A percentile compares a stretch with the other conserved stretches of the same genome.
Evolutionary conservation across 2,329 filamentous ascomycete species (phyloP).

Genomic region (Phyllosticta paracitricarpa): DNA sequence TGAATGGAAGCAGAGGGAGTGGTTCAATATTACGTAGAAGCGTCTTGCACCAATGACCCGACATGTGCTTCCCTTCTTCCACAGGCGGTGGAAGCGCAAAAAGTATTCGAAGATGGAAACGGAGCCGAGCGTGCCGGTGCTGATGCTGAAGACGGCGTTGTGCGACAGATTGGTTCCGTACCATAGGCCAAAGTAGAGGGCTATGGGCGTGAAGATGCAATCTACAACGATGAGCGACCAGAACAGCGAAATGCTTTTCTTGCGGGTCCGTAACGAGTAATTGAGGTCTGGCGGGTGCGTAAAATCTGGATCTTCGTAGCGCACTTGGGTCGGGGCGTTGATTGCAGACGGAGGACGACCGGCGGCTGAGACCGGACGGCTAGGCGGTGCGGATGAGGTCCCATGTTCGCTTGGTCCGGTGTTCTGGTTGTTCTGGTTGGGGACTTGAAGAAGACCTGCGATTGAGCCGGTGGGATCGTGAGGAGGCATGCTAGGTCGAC

Average conservation of each 20-base stretch:
- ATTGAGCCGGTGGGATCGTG: conserved; percentile 6
- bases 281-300: conserved; percentile 42
- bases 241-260: conserved; percentile 47
- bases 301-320: conserved; percentile 31
- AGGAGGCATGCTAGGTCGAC: conserved; percentile 1
- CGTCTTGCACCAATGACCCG: conserved; percentile 40
- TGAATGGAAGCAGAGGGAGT: not conserved
- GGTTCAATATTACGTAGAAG: conserved; percentile 23
- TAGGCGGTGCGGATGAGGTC: not conserved
- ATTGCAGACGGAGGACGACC: conserved; percentile 21
- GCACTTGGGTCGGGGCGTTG: conserved; percentile 32
- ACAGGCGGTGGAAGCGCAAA: conserved; percentile 39
- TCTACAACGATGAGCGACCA: conserved; percentile 51
- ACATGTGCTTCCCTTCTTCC: conserved; percentile 42
- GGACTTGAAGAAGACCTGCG: conserved; percentile 1
- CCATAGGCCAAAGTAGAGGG: conserved; percentile 52
- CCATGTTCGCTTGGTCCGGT: not conserved
- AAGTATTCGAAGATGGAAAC: conserved; percentile 47
- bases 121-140: conserved; percentile 43
- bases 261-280: conserved; percentile 45
- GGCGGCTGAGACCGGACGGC: conserved; percentile 13
- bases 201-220: conserved; percentile 48
- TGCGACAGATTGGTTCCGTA: conserved; percentile 44
- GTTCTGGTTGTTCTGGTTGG: not conserved
- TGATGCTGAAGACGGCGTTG: conserved; percentile 45